phyloP scores from a whole-genome alignment of 441 rosid genomes.

The Kokia cookei region DNA sequence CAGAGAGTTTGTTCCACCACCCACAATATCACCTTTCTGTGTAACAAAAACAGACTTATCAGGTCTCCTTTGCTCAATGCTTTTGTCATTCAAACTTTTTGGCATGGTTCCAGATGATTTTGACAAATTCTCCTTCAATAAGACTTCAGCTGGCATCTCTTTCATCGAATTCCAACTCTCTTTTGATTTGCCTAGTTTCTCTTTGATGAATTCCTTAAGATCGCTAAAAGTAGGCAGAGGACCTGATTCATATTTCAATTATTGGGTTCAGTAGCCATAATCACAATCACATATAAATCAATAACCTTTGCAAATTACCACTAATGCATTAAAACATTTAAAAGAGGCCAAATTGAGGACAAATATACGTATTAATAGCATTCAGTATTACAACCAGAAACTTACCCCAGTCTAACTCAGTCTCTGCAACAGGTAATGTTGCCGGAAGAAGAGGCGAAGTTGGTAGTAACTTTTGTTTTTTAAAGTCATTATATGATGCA shows the following conservation, averaged over 20 bases:
- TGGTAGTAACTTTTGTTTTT: conserved; percentile 36
- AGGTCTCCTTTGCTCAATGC: conserved; percentile 25
- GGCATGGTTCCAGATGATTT: conserved; percentile 17
- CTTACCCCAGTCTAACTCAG: conserved; percentile 72
- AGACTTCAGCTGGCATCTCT: conserved; percentile 43
- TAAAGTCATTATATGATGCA: conserved; percentile 49
- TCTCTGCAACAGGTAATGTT: conserved; percentile 28
- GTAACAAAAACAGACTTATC: conserved; percentile 64
- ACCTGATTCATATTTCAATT: conserved; percentile 53
- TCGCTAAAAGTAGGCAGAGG: conserved; percentile 54
- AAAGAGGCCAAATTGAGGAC: not conserved
- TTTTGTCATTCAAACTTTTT: conserved; percentile 19
- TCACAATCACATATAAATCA: conserved; percentile 12
- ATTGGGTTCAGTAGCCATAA: conserved; percentile 22
- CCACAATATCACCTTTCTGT: conserved; percentile 42
- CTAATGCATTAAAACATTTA: not conserved
- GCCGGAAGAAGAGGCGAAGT: conserved; percentile 38
- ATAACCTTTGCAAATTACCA: not conserved
- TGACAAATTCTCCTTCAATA: conserved; percentile 35
- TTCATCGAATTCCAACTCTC: conserved; percentile 45
- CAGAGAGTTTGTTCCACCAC: conserved; percentile 65
- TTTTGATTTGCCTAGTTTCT: conserved; percentile 28
- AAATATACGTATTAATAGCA: not conserved
- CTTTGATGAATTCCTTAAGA: conserved; percentile 50
- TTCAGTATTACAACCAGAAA: conserved; percentile 1